These are phyloP conservation scores for Cymbopogon flexuosus DNA, from an alignment of 202 grass and related monocot species.

Conservation along the genomic window DNA sequence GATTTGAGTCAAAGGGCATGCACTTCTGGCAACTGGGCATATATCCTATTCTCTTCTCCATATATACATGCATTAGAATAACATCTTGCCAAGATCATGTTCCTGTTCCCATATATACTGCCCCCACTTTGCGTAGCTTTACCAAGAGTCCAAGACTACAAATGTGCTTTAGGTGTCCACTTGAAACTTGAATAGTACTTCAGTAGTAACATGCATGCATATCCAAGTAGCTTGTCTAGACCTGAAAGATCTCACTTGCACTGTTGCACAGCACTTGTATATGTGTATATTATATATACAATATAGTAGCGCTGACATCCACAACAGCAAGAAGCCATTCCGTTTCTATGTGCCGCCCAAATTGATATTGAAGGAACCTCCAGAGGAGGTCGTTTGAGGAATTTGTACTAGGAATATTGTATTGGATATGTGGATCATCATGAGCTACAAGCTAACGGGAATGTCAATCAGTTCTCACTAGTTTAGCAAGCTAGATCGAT, in stretches of 20 bases:
- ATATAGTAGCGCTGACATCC: constrained; percentile 22
- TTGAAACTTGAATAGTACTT: constrained; percentile 1
- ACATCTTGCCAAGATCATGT: constrained; percentile 48
- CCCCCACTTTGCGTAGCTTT: constrained; percentile 52
- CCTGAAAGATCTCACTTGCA: constrained; percentile 37
- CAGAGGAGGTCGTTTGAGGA: not conserved
- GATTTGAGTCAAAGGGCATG: constrained; percentile 40
- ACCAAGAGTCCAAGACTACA: constrained; percentile 23
- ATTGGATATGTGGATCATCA: constrained; percentile 1
- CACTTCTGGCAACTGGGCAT: constrained; percentile 32
- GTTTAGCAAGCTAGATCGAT: not conserved
- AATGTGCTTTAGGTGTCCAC: constrained; percentile 29
- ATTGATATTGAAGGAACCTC: constrained; percentile 7
- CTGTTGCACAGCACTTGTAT: too few relatives aligned
- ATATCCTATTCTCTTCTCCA: constrained; percentile 29
- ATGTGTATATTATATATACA: not conserved
- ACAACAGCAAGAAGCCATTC: constrained; percentile 23
- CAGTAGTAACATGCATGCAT: constrained; percentile 28
- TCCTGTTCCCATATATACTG: constrained; percentile 12
- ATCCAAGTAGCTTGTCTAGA: constrained; percentile 38
- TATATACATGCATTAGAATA: constrained; percentile 40
- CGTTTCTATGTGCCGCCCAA: too few relatives aligned
- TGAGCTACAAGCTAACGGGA: not conserved
- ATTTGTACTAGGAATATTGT: constrained; percentile 45
- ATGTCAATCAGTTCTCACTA: constrained; percentile 17